Percentiles rank a stretch among this genome's conserved stretches.
These are phyloP conservation scores for Tolypocladium endophyticum DNA, from an alignment of 2,329 filamentous ascomycete genomes.

Conservation along the genomic window DNA sequence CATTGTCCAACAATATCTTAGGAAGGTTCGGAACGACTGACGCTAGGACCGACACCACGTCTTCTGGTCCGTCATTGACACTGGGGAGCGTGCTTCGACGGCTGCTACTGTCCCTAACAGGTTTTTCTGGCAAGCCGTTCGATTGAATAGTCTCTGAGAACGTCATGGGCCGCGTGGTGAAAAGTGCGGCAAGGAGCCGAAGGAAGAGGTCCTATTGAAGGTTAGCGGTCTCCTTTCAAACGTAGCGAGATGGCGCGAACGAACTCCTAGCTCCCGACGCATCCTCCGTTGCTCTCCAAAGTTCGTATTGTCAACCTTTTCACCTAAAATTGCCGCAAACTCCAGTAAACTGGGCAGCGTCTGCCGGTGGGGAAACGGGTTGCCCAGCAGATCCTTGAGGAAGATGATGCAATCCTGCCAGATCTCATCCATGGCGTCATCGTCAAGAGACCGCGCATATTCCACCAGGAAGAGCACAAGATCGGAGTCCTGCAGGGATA, in stretches of 20 bases:
- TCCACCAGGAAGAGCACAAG: constrained; percentile 82
- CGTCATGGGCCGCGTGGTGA: constrained; percentile 75
- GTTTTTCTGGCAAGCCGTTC: constrained; percentile 25
- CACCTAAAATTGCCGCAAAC: constrained; percentile 79
- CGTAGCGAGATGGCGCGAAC: constrained; percentile 19
- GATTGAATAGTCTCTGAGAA: constrained; percentile 46
- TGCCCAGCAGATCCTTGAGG: constrained; percentile 76
- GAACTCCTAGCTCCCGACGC: constrained; percentile 76
- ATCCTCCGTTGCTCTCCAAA: constrained; percentile 92
- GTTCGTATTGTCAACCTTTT: constrained; percentile 96
- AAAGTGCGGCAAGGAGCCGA: constrained; percentile 80
- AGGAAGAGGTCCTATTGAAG: constrained; percentile 68
- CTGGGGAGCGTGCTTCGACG: constrained; percentile 21
- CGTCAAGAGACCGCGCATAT: constrained; percentile 82
- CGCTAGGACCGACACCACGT: constrained; percentile 71
- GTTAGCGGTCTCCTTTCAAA: neutral
- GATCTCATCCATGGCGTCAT: constrained; percentile 96
- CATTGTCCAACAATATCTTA: constrained; percentile 74
- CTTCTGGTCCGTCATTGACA: constrained; percentile 48
- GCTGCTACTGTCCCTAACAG: constrained; percentile 23
- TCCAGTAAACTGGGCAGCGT: constrained; percentile 77
- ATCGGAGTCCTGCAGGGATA: constrained; percentile 72
- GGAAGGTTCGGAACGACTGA: constrained; percentile 70
- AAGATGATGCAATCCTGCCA: constrained; percentile 93
- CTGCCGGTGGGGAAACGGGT: constrained; percentile 90